phyloP scores from a whole-genome alignment of 805 yeast species.

The Ogataea saltuana region DNA sequence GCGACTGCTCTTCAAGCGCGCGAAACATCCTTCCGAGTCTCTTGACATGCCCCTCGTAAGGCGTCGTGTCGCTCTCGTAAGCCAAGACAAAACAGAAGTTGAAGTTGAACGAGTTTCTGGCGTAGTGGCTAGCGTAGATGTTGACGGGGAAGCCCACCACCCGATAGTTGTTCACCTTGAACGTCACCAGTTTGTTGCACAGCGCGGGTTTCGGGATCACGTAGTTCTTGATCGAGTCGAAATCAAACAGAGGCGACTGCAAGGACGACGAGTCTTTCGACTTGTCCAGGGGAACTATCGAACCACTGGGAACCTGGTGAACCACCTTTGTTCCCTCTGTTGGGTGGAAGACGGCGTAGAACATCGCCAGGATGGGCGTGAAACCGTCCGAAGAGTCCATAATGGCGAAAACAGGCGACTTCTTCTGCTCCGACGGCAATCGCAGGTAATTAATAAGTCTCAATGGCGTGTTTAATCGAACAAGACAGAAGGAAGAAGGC shows the following conservation, averaged over 20 bases:
- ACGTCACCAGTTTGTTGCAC: slow-evolving; percentile 77
- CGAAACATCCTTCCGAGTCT: slow-evolving; percentile 86
- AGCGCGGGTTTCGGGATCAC: slow-evolving; percentile 91
- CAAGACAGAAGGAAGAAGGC: too few species aligned
- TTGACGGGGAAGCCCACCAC: slow-evolving; percentile 89
- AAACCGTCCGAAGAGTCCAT: slow-evolving; percentile 55
- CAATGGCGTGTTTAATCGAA: too few species aligned
- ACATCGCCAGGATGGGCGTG: slow-evolving; percentile 83
- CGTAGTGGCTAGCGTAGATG: slow-evolving; percentile 70
- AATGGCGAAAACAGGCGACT: not conserved
- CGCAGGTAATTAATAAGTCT: too few species aligned
- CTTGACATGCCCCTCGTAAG: slow-evolving; percentile 82
- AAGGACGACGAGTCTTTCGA: slow-evolving; percentile 37
- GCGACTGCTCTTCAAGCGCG: slow-evolving; percentile 87
- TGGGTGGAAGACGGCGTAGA: slow-evolving; percentile 92
- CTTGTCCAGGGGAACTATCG: slow-evolving; percentile 45
- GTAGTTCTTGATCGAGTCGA: slow-evolving; percentile 85
- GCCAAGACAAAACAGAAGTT: slow-evolving; percentile 91
- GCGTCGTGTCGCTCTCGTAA: slow-evolving; percentile 75
- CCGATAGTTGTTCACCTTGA: slow-evolving; percentile 67
- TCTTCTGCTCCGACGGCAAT: too few species aligned
- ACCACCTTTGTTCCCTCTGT: slow-evolving; percentile 92
- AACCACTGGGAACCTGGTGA: slow-evolving; percentile 85
- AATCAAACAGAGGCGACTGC: slow-evolving; percentile 58
- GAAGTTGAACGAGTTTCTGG: slow-evolving; percentile 89